Percentiles rank a stretch among this genome's conserved stretches.
phyloP scores from a whole-genome alignment of 1,139 yeast species.

The Hansenula sp. region DNA sequence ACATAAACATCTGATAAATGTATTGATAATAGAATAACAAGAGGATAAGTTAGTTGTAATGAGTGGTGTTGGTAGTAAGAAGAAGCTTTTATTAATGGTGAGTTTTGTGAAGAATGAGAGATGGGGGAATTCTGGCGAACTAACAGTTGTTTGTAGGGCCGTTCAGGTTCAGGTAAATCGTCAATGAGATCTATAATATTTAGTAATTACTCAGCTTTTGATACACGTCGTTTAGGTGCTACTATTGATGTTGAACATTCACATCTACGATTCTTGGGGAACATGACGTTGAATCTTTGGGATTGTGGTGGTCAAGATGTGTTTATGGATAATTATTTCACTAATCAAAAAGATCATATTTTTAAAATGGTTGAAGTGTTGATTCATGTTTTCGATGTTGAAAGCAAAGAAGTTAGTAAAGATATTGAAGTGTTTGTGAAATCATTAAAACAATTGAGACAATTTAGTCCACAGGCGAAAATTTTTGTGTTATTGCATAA shows the following conservation, averaged over 20 bases:
- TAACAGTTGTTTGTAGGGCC: constrained; percentile 54
- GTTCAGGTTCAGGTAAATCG: constrained; percentile 95
- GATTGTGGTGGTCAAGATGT: constrained; percentile 99
- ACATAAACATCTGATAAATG: too few species aligned
- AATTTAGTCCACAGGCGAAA: constrained; percentile 86
- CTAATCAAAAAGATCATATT: constrained; percentile 84
- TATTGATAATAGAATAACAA: too few species aligned
- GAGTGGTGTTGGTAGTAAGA: constrained; percentile 25
- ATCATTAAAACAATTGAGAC: constrained; percentile 75
- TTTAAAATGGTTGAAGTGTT: constrained; percentile 97
- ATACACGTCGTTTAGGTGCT: constrained; percentile 92
- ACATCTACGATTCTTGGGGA: constrained; percentile 85
- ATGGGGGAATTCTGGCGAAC: constrained; percentile 3
- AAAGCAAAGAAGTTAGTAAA: constrained; percentile 83
- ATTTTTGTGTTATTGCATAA: constrained; percentile 90
- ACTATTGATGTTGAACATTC: constrained; percentile 98
- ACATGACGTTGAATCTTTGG: constrained; percentile 94
- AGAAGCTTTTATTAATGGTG: constrained; percentile 51
- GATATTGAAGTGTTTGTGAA: constrained; percentile 90
- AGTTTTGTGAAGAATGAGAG: constrained; percentile 11
- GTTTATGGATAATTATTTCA: constrained; percentile 90
- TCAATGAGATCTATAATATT: constrained; percentile 96
- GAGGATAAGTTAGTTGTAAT: not conserved
- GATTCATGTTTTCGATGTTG: constrained; percentile 95
- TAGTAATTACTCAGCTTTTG: constrained; percentile 93